phyloP scores from a whole-genome alignment of 176 grass and related monocot genomes.

The Triticum monococcum region DNA sequence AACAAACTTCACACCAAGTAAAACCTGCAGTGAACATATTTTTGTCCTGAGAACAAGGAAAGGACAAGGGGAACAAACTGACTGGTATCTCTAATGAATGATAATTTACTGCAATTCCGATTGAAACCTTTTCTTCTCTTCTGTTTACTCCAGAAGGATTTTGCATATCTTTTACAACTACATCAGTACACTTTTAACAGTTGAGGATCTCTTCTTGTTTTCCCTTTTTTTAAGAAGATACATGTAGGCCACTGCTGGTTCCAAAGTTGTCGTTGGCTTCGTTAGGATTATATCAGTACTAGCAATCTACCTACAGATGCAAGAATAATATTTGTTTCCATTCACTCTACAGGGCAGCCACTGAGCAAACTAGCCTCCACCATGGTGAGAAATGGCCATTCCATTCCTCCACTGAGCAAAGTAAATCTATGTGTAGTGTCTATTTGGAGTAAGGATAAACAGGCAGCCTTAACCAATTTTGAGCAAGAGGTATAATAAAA shows the following conservation, averaged over 20 bases:
- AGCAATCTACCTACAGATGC: slow-evolving; percentile 20
- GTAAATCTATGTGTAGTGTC: neutral
- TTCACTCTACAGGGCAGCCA: neutral
- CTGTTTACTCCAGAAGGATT: slow-evolving; percentile 2
- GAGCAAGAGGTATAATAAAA: slow-evolving; percentile 8
- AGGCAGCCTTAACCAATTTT: slow-evolving; percentile 4
- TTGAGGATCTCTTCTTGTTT: neutral
- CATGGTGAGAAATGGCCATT: neutral
- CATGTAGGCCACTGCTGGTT: neutral
- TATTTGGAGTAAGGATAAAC: slow-evolving; percentile 18
- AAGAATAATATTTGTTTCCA: neutral
- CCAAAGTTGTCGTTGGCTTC: neutral
- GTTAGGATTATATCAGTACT: neutral
- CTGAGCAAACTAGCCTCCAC: neutral
- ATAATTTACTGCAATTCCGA: slow-evolving; percentile 14
- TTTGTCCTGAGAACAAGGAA: slow-evolving; percentile 22
- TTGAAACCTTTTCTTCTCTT: neutral
- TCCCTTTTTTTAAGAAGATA: neutral
- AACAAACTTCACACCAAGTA: slow-evolving; percentile 95
- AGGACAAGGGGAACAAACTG: slow-evolving; percentile 12
- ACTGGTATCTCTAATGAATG: slow-evolving; percentile 12
- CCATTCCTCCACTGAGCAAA: neutral
- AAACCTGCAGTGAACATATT: slow-evolving; percentile 52
- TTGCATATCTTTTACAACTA: neutral
- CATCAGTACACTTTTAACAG: neutral